Evolutionary conservation across 208 protist species (phyloP), one percentile per base, ranked within the genome.

Genomic region (Sergeia podlipaevii): DNA sequence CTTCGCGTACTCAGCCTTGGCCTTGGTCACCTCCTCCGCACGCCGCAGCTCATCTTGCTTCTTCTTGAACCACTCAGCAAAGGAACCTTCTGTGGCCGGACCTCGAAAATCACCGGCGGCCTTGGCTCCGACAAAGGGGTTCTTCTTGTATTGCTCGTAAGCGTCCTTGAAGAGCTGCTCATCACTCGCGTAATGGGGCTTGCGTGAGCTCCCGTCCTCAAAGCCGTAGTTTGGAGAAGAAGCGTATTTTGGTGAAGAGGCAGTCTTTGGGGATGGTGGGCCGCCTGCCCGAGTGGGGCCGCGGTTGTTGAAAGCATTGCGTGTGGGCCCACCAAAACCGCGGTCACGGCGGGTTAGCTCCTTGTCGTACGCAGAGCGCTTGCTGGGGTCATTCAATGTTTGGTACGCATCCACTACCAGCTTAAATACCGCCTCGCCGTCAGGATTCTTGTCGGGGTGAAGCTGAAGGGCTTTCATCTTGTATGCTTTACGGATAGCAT

Each of bases 371-470:
- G 76, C 77, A n/a, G 65, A 68, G 29, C 77, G 71, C 67, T 86
- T 87, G 5, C 62, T 71, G 2, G 85, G 85, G 17, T 81, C 77
- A 18, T 69, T 80, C 18, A 92, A 66, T 37, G 80, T 80, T 26
- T 92, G 85, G 56, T 92, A 92, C 38, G 85, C 85, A 61, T 88
- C 81, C 27, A 85, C 67, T 29, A 92, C 74, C 53, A 85, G 45
- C 44, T 92, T 92, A 47, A 92, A 92, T 42, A 79, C 59, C 20
- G 73, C 74, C 30, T 85, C 85, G n/a, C 86, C 86, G 45, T 91
- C 69, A 0, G 90, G 90, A 61, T 96, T 96, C 45, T 91, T 91
- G 62, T 96, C 90, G 11, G 90, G 90, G 56, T 96, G 90, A 17
- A 91, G 73, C 62, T 85, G 60, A 10, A 91, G 61, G 15, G 87